Base-by-base conservation (phyloP, 805 yeast genomes). In the Starmerella potacharoeniae region DNA sequence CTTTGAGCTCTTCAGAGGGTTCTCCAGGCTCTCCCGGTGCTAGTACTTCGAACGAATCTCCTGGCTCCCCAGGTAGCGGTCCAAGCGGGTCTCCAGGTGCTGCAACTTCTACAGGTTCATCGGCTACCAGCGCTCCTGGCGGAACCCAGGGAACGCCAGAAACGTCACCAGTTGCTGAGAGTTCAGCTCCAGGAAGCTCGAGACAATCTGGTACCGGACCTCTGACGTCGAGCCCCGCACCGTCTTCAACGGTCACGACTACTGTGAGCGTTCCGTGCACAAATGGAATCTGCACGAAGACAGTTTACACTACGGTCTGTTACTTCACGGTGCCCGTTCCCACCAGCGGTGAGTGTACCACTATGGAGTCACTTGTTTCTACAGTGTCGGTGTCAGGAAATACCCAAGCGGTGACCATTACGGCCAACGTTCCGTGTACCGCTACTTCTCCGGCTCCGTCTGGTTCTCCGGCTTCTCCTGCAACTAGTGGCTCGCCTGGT, bases 241-340 rank as follows among this genome's bases (percentile, higher is more conserved):
- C 41, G 10, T 37, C 41, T 7, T 37, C 41, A 16, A 40, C 43
- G 10, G 14, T 40, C 22, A 11, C 16, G 8, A 35, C 51, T 6
- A 47, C 33, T 11, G 51, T 47, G n/a, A 47, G 41, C 17, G 30
- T 49, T 14, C 51, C 60, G 11, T 59, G 62, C 51, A 37, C 56
- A n/a, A 51, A 57, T 13, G 31, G 55, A 8, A 13, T 28, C 6
- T 58, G 59, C 35, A 49, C 44, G 6, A 6, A 39, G 8, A 56
- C 57, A 7, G 41, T 37, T 9, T 52, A 47, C 45, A 56, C 61
- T 2, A 56, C 60, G 4, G 52, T 55, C 3, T 44, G 50, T 34
- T 37, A 46, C 46, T 52, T 52, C 46, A 52, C 47, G 8, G 51
- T 50, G 5, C 48, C 54, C 4, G 42, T 30, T 11, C 41, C 44